These are phyloP conservation scores for Sesbania bispinosa DNA, from an alignment of 306 rosid species.

Conservation along the genomic window DNA sequence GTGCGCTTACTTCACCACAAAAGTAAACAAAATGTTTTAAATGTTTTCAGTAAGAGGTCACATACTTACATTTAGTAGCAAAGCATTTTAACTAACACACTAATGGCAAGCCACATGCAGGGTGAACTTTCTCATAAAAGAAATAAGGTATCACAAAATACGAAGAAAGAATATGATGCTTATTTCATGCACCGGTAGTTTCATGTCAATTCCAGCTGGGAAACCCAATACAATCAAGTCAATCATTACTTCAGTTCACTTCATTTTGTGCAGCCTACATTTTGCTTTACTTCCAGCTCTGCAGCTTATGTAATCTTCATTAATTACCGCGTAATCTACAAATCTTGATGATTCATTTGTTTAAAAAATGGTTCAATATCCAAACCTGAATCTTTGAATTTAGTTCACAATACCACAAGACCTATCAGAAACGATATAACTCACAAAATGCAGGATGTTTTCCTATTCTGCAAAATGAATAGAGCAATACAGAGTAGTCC, in stretches of 20 bases:
- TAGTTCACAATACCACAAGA: neutral
- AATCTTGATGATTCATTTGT: constrained; percentile 1
- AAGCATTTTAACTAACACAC: constrained; percentile 7
- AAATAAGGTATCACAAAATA: neutral
- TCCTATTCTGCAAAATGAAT: constrained; percentile 3
- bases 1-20: neutral
- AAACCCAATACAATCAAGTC: neutral
- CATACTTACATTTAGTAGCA: neutral
- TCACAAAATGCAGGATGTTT: neutral
- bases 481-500: neutral
- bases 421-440: constrained; percentile 1
- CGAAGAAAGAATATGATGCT: neutral
- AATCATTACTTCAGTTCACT: constrained; percentile 1
- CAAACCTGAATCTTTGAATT: neutral
- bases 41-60: neutral
- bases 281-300: constrained; percentile 11
- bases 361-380: neutral
- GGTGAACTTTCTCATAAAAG: constrained; percentile 2
- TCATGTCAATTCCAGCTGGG: neutral
- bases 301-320: neutral
- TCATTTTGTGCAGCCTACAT: neutral
- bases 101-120: neutral
- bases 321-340: neutral
- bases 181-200: neutral
- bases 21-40: neutral